A percentile compares a stretch with the other conserved stretches of the same genome.
Conservation (phyloP, 345 rosid genomes). For the Eucalyptus regnans region DNA sequence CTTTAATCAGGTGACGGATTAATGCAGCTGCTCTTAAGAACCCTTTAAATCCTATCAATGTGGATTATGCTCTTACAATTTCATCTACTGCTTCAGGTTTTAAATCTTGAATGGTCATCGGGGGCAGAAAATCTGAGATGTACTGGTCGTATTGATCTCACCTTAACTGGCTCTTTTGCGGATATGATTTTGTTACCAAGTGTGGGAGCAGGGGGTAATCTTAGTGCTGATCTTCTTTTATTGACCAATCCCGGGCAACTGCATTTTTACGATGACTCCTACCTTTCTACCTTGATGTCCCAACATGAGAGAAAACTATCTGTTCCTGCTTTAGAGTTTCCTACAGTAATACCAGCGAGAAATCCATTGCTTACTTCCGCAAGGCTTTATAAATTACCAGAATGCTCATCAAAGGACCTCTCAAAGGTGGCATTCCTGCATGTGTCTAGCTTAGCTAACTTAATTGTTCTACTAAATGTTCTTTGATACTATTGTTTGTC, state of each 20-base stretch:
- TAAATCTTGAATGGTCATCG: conserved; percentile 68
- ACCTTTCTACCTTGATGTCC: conserved; percentile 27
- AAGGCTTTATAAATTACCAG: conserved; percentile 20
- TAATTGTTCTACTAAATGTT: background rate
- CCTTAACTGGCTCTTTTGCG: conserved; percentile 48
- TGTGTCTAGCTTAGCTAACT: background rate
- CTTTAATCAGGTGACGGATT: background rate
- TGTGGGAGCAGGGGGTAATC: conserved; percentile 17
- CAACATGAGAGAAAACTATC: conserved; percentile 33
- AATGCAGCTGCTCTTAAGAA: background rate
- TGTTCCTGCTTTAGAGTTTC: conserved; percentile 25
- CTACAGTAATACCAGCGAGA: conserved; percentile 28
- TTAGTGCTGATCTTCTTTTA: conserved; percentile 28
- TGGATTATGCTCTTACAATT: background rate
- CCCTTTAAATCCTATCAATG: background rate
- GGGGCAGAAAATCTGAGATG: conserved; percentile 35
- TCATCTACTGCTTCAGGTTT: conserved; percentile 24
- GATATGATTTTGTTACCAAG: conserved; percentile 53
- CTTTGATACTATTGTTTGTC: background rate
- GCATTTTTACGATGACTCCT: conserved; percentile 34
- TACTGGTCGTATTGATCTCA: conserved; percentile 39
- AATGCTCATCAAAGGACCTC: conserved; percentile 23
- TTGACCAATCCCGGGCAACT: conserved; percentile 63
- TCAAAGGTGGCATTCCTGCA: conserved; percentile 24
- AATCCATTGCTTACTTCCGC: conserved; percentile 41